These are phyloP conservation scores for Trichoderma sp. DNA, from an alignment of 2,329 filamentous ascomycete species.

Conservation along the genomic window DNA sequence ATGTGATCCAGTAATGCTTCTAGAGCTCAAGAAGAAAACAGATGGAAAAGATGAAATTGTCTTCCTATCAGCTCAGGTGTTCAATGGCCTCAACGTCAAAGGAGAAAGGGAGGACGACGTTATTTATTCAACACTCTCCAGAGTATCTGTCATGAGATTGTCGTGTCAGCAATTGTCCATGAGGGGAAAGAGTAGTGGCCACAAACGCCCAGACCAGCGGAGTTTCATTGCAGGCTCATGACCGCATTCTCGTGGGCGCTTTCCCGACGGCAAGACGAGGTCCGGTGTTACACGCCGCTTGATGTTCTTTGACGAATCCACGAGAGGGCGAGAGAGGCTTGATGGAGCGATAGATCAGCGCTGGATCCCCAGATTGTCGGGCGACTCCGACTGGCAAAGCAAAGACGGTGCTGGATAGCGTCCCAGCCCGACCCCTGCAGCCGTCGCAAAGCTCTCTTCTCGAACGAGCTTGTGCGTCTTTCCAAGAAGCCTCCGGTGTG, in stretches of 20 bases:
- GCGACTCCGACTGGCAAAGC: background rate
- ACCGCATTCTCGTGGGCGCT: background rate
- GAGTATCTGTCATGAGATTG: background rate
- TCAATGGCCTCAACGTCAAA: background rate
- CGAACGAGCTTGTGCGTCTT: background rate
- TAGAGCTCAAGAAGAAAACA: background rate
- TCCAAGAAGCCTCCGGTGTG: constrained; percentile 6
- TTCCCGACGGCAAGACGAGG: background rate
- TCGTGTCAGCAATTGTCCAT: background rate
- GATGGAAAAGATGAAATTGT: background rate
- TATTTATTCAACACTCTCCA: background rate
- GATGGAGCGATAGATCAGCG: background rate
- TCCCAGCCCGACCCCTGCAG: constrained; percentile 18
- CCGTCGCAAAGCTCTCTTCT: constrained; percentile 19
- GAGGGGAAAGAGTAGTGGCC: background rate
- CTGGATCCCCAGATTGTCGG: constrained; percentile 2
- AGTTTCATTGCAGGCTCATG: background rate
- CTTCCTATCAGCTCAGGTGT: background rate
- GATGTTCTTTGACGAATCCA: background rate
- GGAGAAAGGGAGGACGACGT: background rate
- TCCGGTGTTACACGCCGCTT: background rate
- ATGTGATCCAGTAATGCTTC: background rate
- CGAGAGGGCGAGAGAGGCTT: background rate
- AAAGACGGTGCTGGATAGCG: background rate
- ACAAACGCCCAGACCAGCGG: background rate